Base-by-base conservation (phyloP, 1,139 yeast species). In the Pichia sp. region DNA sequence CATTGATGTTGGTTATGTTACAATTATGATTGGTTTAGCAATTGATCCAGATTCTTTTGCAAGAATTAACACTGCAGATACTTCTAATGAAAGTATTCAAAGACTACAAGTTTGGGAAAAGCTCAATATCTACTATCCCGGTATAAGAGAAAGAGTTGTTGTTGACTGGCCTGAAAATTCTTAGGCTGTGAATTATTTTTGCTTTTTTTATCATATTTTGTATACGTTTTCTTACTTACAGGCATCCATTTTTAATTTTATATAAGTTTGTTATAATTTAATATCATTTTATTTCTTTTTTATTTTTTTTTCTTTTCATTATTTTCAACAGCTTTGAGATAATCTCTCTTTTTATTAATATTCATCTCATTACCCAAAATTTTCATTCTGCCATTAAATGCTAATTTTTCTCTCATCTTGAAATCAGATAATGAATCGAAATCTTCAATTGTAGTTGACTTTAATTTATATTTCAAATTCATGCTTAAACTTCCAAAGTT, bases 1-100 rank as follows among this genome's bases (percentile, higher is more conserved):
- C 25, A 80, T 90, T 51, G 83, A 81, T 54, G 82, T 90, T 3
- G 97, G 97, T 13, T 79, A 82, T 9, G 80, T 94, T 16, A 85
- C 97, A 0, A 83, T 90, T 64, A 85, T 89, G 66, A 84, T 90
- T 46, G 92, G 95, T 0, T 72, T 88, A 61, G 90, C 94, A 15
- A 80, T 82, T 59, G 94, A 88, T 58, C 97, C 97, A 0, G 95
- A 87, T 59, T 79, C 86, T 5, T 84, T 85, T 71, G 46, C 49
- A 1, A 43, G 49, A 26, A 40, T 45, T 2, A 24, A 48, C 32
- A 49, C 52, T 8, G 46, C 47, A 12, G 42, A 45, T 16, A 47
- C 49, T 12, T 43, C 42, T 18, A 35, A 34, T 12, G 16, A 49
- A 12, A 36, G 42, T 9, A 82, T 80, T 61, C 52, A 55, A 39